Percentiles rank a stretch among this genome's conserved stretches.
Evolutionary conservation across 192 early-diverging fungal genomes (phyloP).

Genomic region (Polychytrium aggregatum): DNA sequence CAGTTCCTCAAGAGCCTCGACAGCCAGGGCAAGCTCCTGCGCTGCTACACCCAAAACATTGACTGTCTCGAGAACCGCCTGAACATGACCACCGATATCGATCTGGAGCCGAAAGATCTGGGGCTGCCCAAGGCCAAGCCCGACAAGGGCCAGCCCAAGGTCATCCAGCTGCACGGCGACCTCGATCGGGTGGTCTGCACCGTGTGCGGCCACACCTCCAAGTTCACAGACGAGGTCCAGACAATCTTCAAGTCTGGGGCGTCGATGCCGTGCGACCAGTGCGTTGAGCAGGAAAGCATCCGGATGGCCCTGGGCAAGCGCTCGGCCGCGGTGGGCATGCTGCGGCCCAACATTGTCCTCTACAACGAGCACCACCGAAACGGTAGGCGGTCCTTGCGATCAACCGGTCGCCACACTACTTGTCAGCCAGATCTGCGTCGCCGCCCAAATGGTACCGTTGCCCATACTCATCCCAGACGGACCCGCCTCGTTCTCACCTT

Average conservation of each 20-base stretch:
- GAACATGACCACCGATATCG: conserved; percentile 22
- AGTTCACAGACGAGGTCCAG: conserved; percentile 37
- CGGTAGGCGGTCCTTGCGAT: conserved; percentile 19
- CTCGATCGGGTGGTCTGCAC: conserved; percentile 80
- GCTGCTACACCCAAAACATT: conserved; percentile 95
- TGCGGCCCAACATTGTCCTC: conserved; percentile 87
- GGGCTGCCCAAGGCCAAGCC: not conserved
- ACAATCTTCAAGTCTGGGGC: conserved; percentile 57
- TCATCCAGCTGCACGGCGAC: conserved; percentile 90
- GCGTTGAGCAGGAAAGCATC: conserved; percentile 32
- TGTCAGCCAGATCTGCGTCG: no score
- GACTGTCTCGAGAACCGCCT: conserved; percentile 79
- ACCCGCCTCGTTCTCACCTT: no score
- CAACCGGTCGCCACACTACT: no score
- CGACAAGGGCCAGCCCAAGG: conserved; percentile 42
- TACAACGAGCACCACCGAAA: conserved; percentile 86
- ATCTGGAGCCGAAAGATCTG: no score
- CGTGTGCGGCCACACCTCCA: conserved; percentile 59
- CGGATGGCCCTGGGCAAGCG: conserved; percentile 67
- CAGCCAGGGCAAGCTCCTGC: conserved; percentile 61
- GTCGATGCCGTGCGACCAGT: conserved; percentile 55
- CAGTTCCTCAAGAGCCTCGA: conserved; percentile 69
- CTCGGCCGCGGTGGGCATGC: conserved; percentile 54
- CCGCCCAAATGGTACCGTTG: no score
- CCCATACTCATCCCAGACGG: no score